Percentiles rank a stretch among this genome's conserved stretches.
Conservation (phyloP, 257 asterid genomes). For the Primulina huaijiensis region DNA sequence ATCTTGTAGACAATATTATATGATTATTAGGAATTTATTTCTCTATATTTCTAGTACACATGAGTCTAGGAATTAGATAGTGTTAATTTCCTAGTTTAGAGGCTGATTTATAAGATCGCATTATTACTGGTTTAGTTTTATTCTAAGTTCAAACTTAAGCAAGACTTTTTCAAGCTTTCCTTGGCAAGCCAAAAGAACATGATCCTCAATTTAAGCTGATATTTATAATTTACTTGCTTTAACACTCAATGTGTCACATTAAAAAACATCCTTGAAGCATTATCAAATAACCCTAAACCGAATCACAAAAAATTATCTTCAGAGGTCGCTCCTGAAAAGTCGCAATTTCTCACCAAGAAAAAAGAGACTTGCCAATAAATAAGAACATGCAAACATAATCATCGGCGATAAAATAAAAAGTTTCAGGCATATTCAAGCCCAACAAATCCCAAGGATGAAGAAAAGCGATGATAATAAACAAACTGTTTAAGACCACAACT, state of each 20-base stretch:
- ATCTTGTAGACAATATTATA: no score
- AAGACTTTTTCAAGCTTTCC: neutral
- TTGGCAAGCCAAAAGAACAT: neutral
- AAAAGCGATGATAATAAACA: conserved; percentile 10
- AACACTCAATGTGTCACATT: neutral
- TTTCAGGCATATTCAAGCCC: neutral
- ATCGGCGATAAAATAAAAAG: neutral
- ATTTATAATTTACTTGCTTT: neutral
- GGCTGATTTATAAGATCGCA: no score
- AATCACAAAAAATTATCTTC: conserved; percentile 1
- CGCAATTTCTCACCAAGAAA: no score
- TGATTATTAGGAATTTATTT: no score
- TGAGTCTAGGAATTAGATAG: no score
- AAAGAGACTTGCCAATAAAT: neutral
- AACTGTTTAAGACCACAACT: neutral
- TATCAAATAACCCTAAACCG: neutral
- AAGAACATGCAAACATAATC: neutral
- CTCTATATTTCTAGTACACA: no score
- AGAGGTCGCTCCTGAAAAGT: neutral
- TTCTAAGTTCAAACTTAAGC: neutral
- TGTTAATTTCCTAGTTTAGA: no score
- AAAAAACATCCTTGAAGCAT: neutral
- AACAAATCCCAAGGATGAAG: neutral
- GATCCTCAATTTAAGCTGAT: conserved; percentile 4
- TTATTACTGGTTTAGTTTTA: no score